Conservation (phyloP, 257 asterid species). For the Hygrophila difformis region DNA sequence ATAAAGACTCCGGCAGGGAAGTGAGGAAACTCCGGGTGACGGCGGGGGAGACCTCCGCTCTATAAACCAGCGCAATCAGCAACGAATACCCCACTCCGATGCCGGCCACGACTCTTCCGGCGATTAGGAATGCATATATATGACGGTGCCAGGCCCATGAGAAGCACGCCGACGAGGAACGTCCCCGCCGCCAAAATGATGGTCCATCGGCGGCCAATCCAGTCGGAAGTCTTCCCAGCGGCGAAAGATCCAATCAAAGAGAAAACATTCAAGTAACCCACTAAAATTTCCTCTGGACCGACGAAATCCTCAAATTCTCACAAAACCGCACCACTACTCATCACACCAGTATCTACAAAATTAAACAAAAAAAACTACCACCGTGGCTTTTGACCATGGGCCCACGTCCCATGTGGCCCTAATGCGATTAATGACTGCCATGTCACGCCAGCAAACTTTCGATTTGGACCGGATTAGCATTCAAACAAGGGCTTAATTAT, state of each 20-base stretch:
- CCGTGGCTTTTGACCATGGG: too few species aligned
- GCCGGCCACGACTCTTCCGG: slow-evolving; percentile 67
- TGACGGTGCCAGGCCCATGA: slow-evolving; percentile 75
- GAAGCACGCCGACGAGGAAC: slow-evolving; percentile 53
- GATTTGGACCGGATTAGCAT: too few species aligned
- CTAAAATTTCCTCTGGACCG: slow-evolving; percentile 45
- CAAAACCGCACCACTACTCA: slow-evolving; percentile 76
- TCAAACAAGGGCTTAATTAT: too few species aligned
- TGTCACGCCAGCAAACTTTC: too few species aligned
- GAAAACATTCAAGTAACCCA: slow-evolving; percentile 56
- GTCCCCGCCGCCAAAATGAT: slow-evolving; percentile 61
- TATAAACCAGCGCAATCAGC: slow-evolving; percentile 82
- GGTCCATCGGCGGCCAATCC: slow-evolving; percentile 77
- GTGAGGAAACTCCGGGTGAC: slow-evolving; percentile 74
- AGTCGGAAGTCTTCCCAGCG: slow-evolving; percentile 81
- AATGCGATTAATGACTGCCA: too few species aligned
- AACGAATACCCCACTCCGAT: slow-evolving; percentile 74
- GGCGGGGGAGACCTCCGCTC: slow-evolving; percentile 70
- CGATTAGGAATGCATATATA: slow-evolving; percentile 51
- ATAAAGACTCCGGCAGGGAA: slow-evolving; percentile 79
- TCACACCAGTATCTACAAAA: slow-evolving; percentile 67
- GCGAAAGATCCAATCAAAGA: slow-evolving; percentile 65
- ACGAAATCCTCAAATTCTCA: slow-evolving; percentile 54
- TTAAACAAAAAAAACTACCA: too few species aligned
- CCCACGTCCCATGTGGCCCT: too few species aligned